These are phyloP conservation scores for Hypsizygus marmoreus DNA, from an alignment of 768 basidiomycete genomes.

Conservation along the genomic window DNA sequence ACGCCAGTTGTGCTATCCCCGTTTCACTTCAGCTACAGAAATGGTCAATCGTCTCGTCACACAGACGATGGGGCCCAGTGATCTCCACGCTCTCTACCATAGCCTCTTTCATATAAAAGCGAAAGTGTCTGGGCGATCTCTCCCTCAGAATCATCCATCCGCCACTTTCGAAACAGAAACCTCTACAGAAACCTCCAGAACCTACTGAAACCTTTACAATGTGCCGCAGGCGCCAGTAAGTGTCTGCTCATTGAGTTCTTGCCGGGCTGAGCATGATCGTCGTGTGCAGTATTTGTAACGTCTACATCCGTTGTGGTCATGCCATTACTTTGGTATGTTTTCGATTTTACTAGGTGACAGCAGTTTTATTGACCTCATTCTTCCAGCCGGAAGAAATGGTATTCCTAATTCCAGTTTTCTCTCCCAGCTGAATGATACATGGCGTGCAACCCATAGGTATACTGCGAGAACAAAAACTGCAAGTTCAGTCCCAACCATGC, in stretches of 20 bases:
- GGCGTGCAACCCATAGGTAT: conserved; percentile 35
- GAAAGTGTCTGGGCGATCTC: too few relatives aligned
- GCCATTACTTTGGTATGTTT: conserved; percentile 41
- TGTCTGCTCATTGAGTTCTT: conserved; percentile 14
- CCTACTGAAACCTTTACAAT: conserved; percentile 39
- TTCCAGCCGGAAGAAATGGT: conserved; percentile 32
- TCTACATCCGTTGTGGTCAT: conserved; percentile 52
- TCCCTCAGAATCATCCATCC: too few relatives aligned
- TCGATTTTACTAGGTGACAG: neutral
- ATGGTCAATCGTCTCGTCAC: neutral
- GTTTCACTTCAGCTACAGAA: conserved; percentile 1
- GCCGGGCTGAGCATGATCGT: conserved; percentile 2
- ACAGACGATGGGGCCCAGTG: neutral
- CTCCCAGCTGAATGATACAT: neutral
- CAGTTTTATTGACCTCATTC: neutral
- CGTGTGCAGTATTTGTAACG: conserved; percentile 42
- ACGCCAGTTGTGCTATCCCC: conserved; percentile 8
- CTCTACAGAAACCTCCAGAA: too few relatives aligned
- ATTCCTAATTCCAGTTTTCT: conserved; percentile 19
- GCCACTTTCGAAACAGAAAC: too few relatives aligned
- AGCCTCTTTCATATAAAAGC: neutral
- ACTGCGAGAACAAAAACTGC: conserved; percentile 47
- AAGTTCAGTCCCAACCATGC: conserved; percentile 56
- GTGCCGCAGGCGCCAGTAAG: conserved; percentile 60
- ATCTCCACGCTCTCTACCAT: neutral